Base-by-base conservation (phyloP, 2,329 filamentous ascomycete species). In the Hymenoscyphus fraxineus region DNA sequence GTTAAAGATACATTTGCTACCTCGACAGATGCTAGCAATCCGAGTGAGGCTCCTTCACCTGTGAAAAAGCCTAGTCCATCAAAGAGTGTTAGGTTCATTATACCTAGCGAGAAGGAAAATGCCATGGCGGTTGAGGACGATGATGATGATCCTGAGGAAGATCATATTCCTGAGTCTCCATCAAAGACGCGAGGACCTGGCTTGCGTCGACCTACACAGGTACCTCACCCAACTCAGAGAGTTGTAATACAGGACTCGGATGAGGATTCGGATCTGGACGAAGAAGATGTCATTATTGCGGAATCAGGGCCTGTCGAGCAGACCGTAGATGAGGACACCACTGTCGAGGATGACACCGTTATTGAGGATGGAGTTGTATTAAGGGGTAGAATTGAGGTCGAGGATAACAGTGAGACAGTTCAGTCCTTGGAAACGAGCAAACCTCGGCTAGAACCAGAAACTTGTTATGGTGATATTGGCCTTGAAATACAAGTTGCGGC, bases 391-490 rank as follows among this genome's bases (percentile, higher is more conserved):
- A 32, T 4, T 13, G 55, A 35, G 16, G 59, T 39, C 47, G 44
- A 59, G 51, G 13, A 40, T 10, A 47, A n/a, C 41, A 19, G 35
- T 16, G 27, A 51, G 27, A 60, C 19, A 44, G 58, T 19, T 22
- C 12, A 44, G 31, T 31, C 27, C 27, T 31, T 47, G 40, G 55
- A 57, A 12, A 27, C 22, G 4, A 32, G 47, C 12, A 32, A 15
- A 22, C 22, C 13, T 9, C 22, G 66, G 12, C 22, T 58, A 3
- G 63, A 67, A 32, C 67, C 65, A 55, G 72, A 75, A 63, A 71
- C 73, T 10, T 71, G 56, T 32, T 74, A 75, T 64, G 72, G 69
- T 10, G 64, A 71, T n/a, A 67, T 74, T 61, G 72, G 69, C 13
- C 39, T 60, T 5, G 69, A 73, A 12, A 74, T 72, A 15, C 71